Evolutionary conservation across 768 basidiomycete genomes (phyloP), one percentile per base, ranked within the genome.

Genomic region (Lactifluus volemus): DNA sequence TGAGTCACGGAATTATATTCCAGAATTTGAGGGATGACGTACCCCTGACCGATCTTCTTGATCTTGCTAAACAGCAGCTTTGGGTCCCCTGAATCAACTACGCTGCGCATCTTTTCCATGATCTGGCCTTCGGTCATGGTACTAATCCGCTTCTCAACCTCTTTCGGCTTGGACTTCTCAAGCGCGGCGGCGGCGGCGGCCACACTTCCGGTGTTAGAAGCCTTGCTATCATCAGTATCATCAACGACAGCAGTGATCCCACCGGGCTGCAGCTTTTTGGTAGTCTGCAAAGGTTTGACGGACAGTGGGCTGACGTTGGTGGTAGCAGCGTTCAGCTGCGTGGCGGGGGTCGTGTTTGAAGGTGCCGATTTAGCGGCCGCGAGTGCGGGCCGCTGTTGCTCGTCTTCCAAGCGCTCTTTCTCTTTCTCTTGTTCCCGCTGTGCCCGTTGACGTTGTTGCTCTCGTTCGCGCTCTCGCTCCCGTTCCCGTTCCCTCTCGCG

Each of bases 21-120:
- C 4, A 30, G 4, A 38, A 10, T 50, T 49, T 44, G 59, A 59
- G 53, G 36, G 48, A 63, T 51, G 19, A 59, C 91, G 73, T 72
- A 97, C 93, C 94, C 96, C 73, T 99, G 96, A 38, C 96, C 96
- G 63, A 99, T 92, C 77, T 98, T 99, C 79, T 92, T 94, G 73
- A 98, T 97, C 80, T 97, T 98, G 68, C 88, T 89, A 73, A 98
- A 99, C 19, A 96, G 71, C 66, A 79, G 68, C 74, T 90, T 93
- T 25, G 96, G 96, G 71, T 98, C 96, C 21, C 92, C 86, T 47
- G 82, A 76, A 47, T 81, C 84, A 50, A 98, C 95, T 0, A 98
- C 94, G 65, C 84, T 84, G 65, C 92, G 79, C 66, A 99, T 77
- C 75, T 96, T 97, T 71, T 95, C 92, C 95, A 98, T 97, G 68